Evolutionary conservation across 2,329 filamentous ascomycete species (phyloP), one percentile per base, ranked within the genome.

Genomic region (Penicillium sp.): DNA sequence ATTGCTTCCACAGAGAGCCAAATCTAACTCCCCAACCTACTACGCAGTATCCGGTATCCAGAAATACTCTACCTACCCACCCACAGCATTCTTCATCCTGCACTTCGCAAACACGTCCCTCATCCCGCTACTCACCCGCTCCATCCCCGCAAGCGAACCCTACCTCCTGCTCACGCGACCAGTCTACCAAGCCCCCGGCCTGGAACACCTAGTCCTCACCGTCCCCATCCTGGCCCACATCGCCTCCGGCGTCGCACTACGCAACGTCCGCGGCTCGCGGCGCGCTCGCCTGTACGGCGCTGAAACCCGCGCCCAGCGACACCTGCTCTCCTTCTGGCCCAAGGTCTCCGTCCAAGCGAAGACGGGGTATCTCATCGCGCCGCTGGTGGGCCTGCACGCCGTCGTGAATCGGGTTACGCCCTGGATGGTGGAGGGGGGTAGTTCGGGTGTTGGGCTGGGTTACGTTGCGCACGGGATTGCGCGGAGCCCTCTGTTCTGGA

Each of bases 121-220:
- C 45, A 88, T 96, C 64, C 92, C 92, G 0, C 85, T 95, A 39
- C 68, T 88, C 52, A 91, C 90, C 42, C 85, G 83, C 58, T 91
- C 90, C 48, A 85, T 95, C 6, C 80, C 88, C 8, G 84, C 87
- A 54, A 90, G 90, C 61, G 93, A 97, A 73, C 88, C 87, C 52
- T 96, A 92, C 76, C 87, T 98, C 51, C 88, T 98, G 64, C 90
- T 96, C 75, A 93, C 92, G 31, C 87, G 94, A 62, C 93, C 96
- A 51, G 88, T 95, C 75, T 98, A 98, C 80, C 94, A 97, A 76
- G 93, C 91, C 1, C 84, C 89, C 1, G 80, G 91, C 15, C 83
- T 90, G 54, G 93, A 97, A 73, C 91, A 92, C 3, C 79, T 96
- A 20, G 83, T 98, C 62, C 86, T 98, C 61, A 87, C 84, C 45